A percentile compares a stretch with the other conserved stretches of the same genome.
phyloP scores from a whole-genome alignment of 129 eudicot genomes.

The Oenanthe sinensis region DNA sequence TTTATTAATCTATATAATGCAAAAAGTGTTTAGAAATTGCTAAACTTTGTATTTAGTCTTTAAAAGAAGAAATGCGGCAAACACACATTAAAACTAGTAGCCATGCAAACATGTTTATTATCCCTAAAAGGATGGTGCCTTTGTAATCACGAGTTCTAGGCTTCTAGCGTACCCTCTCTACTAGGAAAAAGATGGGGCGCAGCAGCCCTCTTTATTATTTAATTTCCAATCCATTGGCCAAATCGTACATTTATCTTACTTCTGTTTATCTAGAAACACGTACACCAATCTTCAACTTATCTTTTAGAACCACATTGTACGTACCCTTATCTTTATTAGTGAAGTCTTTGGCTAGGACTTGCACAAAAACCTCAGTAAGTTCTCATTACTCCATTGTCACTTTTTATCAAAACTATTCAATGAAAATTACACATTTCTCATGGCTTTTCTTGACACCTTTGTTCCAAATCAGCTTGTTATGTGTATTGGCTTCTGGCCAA shows the following conservation, averaged over 20 bases:
- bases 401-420: neutral
- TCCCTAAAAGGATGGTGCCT: neutral
- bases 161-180: neutral
- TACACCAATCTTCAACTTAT: neutral
- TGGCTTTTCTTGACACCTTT: constrained; percentile 13
- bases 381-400: neutral
- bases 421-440: constrained; percentile 16
- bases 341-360: neutral
- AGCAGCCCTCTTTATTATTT: neutral
- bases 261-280: neutral
- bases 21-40: neutral
- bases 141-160: neutral
- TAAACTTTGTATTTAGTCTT: neutral
- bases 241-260: neutral
- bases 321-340: too few species aligned
- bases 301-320: neutral
- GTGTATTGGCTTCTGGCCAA: constrained; percentile 11
- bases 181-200: neutral
- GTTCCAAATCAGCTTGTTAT: neutral
- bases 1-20: too few species aligned
- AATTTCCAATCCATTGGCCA: neutral
- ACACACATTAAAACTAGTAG: neutral
- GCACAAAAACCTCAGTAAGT: too few species aligned
- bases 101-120: neutral
- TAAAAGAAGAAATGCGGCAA: neutral